phyloP scores from a whole-genome alignment of 441 rosid species.

The Theobroma grandiflorum region DNA sequence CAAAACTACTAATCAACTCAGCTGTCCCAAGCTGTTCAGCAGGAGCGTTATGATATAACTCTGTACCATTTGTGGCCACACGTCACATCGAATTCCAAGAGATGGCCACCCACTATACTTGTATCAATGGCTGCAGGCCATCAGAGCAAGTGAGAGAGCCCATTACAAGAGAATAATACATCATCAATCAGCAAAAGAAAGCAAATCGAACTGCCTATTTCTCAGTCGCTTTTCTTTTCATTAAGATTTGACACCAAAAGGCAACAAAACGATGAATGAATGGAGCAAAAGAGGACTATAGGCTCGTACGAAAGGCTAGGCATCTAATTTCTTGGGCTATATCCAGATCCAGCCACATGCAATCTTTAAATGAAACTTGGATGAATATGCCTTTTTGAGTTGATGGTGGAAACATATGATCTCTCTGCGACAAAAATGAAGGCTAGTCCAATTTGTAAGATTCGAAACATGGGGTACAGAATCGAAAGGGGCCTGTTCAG shows the following conservation, averaged over 20 bases:
- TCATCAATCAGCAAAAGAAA: not conserved
- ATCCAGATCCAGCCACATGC: not conserved
- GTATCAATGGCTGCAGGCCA: not conserved
- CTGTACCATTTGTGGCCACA: not conserved
- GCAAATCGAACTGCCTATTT: not conserved
- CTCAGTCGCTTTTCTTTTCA: not conserved
- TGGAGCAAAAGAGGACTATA: not conserved
- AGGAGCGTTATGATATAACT: too few relatives aligned
- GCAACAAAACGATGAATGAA: not conserved
- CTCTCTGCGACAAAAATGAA: not conserved
- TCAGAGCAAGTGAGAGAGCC: not conserved
- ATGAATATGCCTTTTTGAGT: constrained; percentile 4
- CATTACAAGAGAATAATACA: not conserved
- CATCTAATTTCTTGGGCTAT: not conserved
- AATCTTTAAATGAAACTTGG: not conserved
- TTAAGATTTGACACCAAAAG: not conserved
- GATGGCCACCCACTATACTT: not conserved
- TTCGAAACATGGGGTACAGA: constrained; percentile 24
- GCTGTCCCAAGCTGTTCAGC: not conserved
- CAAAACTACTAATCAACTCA: not conserved
- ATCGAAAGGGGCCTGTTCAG: not conserved
- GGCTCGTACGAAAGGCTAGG: not conserved
- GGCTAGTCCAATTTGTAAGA: constrained; percentile 4
- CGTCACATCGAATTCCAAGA: not conserved
- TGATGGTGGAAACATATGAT: not conserved